Conservation (phyloP, 768 basidiomycete genomes). For the Tulasnella sp. region DNA sequence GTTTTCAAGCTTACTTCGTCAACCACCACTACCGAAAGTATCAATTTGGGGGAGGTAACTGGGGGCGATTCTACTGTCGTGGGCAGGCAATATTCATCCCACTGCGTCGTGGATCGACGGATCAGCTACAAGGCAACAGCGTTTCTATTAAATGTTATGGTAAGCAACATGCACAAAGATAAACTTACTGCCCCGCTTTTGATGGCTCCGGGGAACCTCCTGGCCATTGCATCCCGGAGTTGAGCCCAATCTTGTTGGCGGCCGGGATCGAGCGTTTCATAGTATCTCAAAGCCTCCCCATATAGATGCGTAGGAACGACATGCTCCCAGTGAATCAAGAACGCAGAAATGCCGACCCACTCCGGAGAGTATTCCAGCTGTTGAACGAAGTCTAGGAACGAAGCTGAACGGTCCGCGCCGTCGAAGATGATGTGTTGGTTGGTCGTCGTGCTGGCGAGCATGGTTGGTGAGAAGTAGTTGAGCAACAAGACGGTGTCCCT, state of each 20-base stretch:
- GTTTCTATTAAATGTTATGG: neutral
- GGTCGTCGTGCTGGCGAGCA: too few relatives aligned
- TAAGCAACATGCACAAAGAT: neutral
- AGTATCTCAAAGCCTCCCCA: neutral
- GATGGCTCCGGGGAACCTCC: neutral
- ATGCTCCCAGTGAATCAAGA: neutral
- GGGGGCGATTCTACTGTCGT: neutral
- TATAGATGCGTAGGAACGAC: neutral
- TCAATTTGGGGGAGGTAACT: neutral
- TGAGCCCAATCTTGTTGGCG: neutral
- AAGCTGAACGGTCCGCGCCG: neutral
- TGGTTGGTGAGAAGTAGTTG: too few relatives aligned
- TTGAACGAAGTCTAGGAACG: neutral
- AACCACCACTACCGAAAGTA: neutral
- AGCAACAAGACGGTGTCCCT: too few relatives aligned
- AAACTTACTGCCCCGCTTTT: neutral
- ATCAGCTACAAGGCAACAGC: neutral
- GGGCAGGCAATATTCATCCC: neutral
- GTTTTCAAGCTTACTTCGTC: neutral
- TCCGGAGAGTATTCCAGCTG: neutral
- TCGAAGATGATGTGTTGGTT: neutral
- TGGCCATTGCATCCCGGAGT: neutral
- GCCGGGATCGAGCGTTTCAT: neutral
- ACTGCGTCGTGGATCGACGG: neutral
- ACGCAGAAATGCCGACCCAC: neutral